A percentile compares a stretch with the other conserved stretches of the same genome.
These are phyloP conservation scores for Nasturtium officinale DNA, from an alignment of 345 rosid species.

Conservation along the genomic window DNA sequence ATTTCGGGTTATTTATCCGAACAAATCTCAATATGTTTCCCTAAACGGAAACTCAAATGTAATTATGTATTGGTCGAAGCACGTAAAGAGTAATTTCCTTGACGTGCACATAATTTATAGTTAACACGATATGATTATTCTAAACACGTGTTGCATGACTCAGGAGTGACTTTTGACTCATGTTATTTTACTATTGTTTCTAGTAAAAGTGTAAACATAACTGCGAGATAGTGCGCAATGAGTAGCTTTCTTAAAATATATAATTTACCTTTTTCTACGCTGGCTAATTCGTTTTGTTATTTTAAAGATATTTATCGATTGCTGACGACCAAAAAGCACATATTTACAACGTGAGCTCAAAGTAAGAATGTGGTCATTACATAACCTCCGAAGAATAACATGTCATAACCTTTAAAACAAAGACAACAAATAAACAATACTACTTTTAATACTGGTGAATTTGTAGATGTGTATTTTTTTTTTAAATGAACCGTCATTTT, in stretches of 20 bases:
- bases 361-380: slow-evolving; percentile 32
- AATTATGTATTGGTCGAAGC: slow-evolving; percentile 34
- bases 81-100: slow-evolving; percentile 32
- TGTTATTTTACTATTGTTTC: slow-evolving; percentile 8
- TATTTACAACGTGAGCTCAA: slow-evolving; percentile 28
- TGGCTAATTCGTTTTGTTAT: slow-evolving; percentile 6
- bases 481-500: background rate
- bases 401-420: too few species aligned
- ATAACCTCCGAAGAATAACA: too few species aligned
- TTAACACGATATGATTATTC: slow-evolving; percentile 31
- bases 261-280: slow-evolving; percentile 7
- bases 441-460: background rate
- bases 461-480: background rate
- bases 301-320: background rate
- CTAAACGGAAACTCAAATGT: slow-evolving; percentile 36
- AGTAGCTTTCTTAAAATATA: slow-evolving; percentile 31
- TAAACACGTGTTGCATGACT: slow-evolving; percentile 45
- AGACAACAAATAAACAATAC: too few species aligned
- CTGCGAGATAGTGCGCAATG: slow-evolving; percentile 39
- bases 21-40: slow-evolving; percentile 27
- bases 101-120: slow-evolving; percentile 29
- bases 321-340: slow-evolving; percentile 36
- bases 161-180: slow-evolving; percentile 27
- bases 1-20: background rate
- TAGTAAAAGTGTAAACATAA: slow-evolving; percentile 39